phyloP scores from a whole-genome alignment of 208 protist species.

The Balamuthia mandrillaris region DNA sequence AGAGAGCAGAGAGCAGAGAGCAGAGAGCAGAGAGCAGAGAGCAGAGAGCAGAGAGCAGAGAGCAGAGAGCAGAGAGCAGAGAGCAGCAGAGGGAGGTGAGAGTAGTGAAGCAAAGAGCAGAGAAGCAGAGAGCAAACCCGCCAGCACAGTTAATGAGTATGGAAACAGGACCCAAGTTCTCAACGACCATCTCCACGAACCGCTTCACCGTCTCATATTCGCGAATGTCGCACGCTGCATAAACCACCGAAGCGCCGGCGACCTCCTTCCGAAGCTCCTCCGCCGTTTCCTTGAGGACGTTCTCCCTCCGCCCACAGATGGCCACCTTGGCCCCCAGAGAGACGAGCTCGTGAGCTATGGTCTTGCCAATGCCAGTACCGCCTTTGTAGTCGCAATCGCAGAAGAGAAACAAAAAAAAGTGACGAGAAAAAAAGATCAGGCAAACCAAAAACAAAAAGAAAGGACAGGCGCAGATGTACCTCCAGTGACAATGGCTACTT shows the following conservation, averaged over 20 bases:
- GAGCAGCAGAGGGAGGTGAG: neutral
- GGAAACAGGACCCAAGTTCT: neutral
- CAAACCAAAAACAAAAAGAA: too few species aligned
- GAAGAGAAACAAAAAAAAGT: too few species aligned
- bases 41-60: too few species aligned
- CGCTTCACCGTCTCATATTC: slow-evolving; percentile 10
- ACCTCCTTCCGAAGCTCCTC: neutral
- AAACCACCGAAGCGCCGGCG: neutral
- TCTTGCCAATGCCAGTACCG: neutral
- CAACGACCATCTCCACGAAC: neutral
- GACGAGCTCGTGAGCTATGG: neutral
- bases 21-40: too few species aligned
- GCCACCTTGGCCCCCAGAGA: slow-evolving; percentile 7
- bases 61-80: neutral
- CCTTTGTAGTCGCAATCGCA: too few species aligned
- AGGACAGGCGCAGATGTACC: too few species aligned
- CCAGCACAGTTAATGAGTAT: slow-evolving; percentile 6
- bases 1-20: too few species aligned
- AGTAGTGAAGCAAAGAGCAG: neutral
- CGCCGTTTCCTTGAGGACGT: neutral
- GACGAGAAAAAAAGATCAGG: too few species aligned
- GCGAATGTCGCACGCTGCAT: neutral
- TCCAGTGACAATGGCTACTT: neutral
- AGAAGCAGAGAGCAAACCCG: neutral
- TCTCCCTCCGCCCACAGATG: neutral